Percentiles rank a stretch among this genome's conserved stretches.
phyloP scores from a whole-genome alignment of 257 asterid species.

The Dorcoceras hygrometricum region DNA sequence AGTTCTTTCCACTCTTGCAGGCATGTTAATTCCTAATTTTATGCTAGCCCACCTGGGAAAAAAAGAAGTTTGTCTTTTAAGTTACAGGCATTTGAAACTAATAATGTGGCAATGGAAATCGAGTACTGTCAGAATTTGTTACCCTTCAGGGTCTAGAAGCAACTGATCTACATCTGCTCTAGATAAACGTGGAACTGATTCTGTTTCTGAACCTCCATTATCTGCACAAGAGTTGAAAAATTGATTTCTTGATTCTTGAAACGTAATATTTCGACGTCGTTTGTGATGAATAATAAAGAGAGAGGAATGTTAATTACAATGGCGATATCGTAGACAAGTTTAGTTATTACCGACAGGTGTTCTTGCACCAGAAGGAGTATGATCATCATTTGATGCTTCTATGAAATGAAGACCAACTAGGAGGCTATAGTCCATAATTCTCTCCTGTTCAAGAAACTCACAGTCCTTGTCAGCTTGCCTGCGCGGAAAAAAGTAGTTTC shows the following conservation, averaged over 20 bases:
- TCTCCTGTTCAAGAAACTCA: conserved; percentile 70
- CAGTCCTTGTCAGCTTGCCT: conserved; percentile 81
- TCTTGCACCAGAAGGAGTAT: conserved; percentile 35
- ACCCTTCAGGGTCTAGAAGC: conserved; percentile 79
- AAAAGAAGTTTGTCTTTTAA: not conserved
- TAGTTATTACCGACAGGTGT: conserved; percentile 39
- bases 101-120: not conserved
- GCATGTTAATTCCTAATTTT: conserved; percentile 83
- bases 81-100: not conserved
- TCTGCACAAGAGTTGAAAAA: conserved; percentile 37
- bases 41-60: conserved; percentile 76
- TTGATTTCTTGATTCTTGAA: not conserved
- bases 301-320: not conserved
- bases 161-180: conserved; percentile 72
- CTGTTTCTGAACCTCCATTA: conserved; percentile 51
- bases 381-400: conserved; percentile 39
- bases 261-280: not conserved
- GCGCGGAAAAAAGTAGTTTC: conserved; percentile 9
- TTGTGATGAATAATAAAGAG: not conserved
- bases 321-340: not conserved
- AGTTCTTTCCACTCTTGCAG: conserved; percentile 80
- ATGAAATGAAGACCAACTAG: conserved; percentile 71
- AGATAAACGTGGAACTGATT: conserved; percentile 60
- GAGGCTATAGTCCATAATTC: conserved; percentile 80
- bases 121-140: conserved; percentile 22